Conservation (phyloP, 2,329 filamentous ascomycete genomes). For the Microdochium paspali region DNA sequence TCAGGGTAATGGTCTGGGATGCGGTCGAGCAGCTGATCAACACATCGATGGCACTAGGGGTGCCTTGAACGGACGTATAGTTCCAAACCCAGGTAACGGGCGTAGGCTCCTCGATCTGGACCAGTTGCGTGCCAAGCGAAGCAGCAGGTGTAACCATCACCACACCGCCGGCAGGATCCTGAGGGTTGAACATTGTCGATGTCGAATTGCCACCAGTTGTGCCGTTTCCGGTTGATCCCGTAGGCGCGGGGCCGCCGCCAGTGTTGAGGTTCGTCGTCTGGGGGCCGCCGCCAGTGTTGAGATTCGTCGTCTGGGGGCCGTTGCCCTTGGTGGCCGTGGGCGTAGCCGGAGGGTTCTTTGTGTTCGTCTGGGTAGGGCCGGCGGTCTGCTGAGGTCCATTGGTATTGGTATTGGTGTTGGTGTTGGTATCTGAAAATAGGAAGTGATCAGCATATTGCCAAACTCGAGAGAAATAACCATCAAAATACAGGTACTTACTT, state of each 20-base stretch:
- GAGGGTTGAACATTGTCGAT: conserved; percentile 27
- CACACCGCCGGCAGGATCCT: conserved; percentile 39
- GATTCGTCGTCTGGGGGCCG: conserved; percentile 23
- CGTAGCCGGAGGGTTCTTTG: conserved; percentile 8
- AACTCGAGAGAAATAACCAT: conserved; percentile 17
- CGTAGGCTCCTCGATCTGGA: conserved; percentile 45
- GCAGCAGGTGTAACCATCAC: conserved; percentile 42
- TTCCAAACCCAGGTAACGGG: conserved; percentile 54
- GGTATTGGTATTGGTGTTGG: not conserved
- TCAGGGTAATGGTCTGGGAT: conserved; percentile 48
- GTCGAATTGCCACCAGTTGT: conserved; percentile 16
- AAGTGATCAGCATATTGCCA: conserved; percentile 7
- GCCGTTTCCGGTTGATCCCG: conserved; percentile 12
- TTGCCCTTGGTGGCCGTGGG: conserved; percentile 6
- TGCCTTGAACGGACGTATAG: conserved; percentile 50
- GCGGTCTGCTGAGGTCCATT: conserved; percentile 6
- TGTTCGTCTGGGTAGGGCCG: too few species aligned
- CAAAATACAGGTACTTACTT: conserved; percentile 4
- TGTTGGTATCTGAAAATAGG: not conserved
- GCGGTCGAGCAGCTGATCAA: conserved; percentile 45
- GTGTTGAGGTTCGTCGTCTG: conserved; percentile 32
- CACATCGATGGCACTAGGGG: conserved; percentile 51
- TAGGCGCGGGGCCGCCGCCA: conserved; percentile 17
- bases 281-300: conserved; percentile 29
- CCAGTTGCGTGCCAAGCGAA: conserved; percentile 36